A percentile compares a stretch with the other conserved stretches of the same genome.
phyloP scores from a whole-genome alignment of 2,329 filamentous ascomycete genomes.

The Westerdykella sp. region DNA sequence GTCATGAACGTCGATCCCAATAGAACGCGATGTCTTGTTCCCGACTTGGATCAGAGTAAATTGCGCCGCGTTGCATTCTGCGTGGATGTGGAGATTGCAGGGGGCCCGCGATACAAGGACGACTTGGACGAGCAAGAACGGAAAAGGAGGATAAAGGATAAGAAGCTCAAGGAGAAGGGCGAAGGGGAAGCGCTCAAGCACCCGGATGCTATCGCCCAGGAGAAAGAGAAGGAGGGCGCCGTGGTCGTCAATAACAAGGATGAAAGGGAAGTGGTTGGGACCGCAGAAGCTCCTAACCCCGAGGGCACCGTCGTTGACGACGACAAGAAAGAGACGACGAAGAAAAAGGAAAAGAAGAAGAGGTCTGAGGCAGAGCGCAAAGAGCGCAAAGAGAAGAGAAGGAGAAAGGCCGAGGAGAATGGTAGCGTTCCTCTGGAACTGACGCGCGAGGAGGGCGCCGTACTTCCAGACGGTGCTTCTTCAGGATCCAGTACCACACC shows the following conservation, averaged over 20 bases:
- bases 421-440: constrained; percentile 81
- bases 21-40: constrained; percentile 71
- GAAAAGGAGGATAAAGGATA: constrained; percentile 51
- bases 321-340: constrained; percentile 42
- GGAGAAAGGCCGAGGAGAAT: constrained; percentile 78
- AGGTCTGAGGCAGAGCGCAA: constrained; percentile 88
- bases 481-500: constrained; percentile 19
- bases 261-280: constrained; percentile 36
- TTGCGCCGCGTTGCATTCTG: constrained; percentile 87
- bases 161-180: constrained; percentile 56
- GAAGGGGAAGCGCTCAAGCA: constrained; percentile 71
- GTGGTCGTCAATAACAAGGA: constrained; percentile 22
- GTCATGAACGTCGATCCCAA: constrained; percentile 79
- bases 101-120: constrained; percentile 65
- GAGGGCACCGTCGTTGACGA: constrained; percentile 31
- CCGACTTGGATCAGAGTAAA: constrained; percentile 73
- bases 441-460: constrained; percentile 49
- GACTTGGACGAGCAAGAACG: constrained; percentile 50
- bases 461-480: constrained; percentile 10
- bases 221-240: constrained; percentile 50
- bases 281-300: constrained; percentile 39
- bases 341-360: constrained; percentile 95
- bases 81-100: constrained; percentile 94
- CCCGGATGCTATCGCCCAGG: constrained; percentile 49
- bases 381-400: constrained; percentile 82